Conservation (phyloP, 257 asterid species). For the Primulina tabacum region DNA sequence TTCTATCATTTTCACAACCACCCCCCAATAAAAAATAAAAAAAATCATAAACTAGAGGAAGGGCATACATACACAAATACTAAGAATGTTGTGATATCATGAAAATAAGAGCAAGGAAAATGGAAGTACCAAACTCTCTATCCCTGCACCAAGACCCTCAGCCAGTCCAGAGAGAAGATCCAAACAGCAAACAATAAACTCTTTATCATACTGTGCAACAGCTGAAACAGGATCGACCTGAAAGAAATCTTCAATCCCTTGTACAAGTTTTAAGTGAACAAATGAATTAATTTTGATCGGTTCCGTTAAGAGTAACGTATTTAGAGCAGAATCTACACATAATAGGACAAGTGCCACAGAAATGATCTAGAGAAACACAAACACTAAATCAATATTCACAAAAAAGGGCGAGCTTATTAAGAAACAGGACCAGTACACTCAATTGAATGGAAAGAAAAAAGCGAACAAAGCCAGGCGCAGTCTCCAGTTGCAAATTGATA, state of each 20-base stretch:
- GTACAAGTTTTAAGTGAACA: conserved; percentile 15
- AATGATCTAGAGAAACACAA: neutral
- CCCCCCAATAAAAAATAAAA: neutral
- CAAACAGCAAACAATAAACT: conserved; percentile 87
- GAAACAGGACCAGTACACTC: neutral
- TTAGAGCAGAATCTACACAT: neutral
- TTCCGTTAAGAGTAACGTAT: neutral
- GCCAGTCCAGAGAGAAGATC: conserved; percentile 98
- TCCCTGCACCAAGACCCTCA: conserved; percentile 96
- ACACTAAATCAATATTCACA: conserved; percentile 7
- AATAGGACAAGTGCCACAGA: neutral
- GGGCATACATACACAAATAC: conserved; percentile 8
- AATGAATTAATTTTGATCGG: neutral
- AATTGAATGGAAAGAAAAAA: neutral
- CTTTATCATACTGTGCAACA: conserved; percentile 86
- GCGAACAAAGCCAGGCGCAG: neutral
- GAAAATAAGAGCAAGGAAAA: conserved; percentile 19
- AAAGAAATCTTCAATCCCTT: conserved; percentile 27
- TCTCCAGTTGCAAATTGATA: neutral
- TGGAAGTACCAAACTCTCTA: conserved; percentile 85
- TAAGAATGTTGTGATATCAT: conserved; percentile 5
- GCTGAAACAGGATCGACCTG: conserved; percentile 86
- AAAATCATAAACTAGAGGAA: neutral
- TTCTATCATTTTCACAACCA: conserved; percentile 1
- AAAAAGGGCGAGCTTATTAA: neutral